Evolutionary conservation across 768 basidiomycete species (phyloP), one percentile per base, ranked within the genome.

Genomic region (Boletellus sp.): DNA sequence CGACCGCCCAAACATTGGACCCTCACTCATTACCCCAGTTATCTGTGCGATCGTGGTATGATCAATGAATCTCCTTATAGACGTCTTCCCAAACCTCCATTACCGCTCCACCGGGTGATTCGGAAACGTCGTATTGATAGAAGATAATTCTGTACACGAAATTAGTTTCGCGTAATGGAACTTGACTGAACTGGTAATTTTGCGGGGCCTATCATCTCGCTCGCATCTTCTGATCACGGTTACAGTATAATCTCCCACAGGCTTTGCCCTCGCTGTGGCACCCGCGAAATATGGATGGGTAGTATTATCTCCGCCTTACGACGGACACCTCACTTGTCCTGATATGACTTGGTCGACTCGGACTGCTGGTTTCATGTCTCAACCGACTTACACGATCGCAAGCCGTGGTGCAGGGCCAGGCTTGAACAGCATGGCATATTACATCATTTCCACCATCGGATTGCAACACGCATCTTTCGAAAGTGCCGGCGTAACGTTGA

Each of bases 101-200:
- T 31, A 12, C 33, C 39, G 24, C 20, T 20, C 43, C 17, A 28
- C 28, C 16, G 9, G 28, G 32, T 34, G 40, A 32, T 37, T 22
- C 43, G 48, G 46, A 35, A 19, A 39, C 31, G 32, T 34, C 3
- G 40, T 42, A 51, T 37, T 43, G 51, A 32, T 42, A 37, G 20
- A 35, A 44, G 28, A 38, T 42, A 50, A 28, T 31, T 13, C 36
- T 50, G 10, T 24, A 16, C 26, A 19, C 17, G 41, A 22, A 41
- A 45, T 41, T 42, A 40, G 42, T 16, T 54, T 47, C 48, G 55
- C 40, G 41, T 52, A 58, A 65, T 65, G 60, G 60, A 63, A 65
- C 54, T 34, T 34, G 24, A 58, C 47, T 8, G 15, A 51, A 35
- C 28, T 39, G 42, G 53, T 39, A 32, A 49, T 43, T 43, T 42